Evolutionary conservation across 768 basidiomycete genomes (phyloP).

Genomic region (Pleurotus citrinopileatus): DNA sequence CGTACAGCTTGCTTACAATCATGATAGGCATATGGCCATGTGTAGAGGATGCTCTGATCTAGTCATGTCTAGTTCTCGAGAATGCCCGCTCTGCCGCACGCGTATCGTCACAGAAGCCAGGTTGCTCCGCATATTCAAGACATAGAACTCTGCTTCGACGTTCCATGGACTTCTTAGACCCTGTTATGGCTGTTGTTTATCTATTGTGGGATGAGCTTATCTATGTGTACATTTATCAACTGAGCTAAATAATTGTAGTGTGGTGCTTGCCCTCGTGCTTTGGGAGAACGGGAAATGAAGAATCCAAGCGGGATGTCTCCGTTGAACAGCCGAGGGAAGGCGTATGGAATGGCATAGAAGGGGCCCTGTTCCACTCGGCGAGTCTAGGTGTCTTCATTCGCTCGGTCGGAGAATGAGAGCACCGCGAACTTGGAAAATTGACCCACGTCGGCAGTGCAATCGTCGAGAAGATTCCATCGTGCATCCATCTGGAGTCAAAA

Average conservation of each 20-base stretch:
- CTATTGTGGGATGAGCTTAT: too few relatives aligned
- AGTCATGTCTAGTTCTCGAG: constrained; percentile 73
- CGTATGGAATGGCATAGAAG: too few relatives aligned
- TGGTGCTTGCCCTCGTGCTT: too few relatives aligned
- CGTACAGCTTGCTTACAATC: neutral
- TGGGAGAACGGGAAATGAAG: too few relatives aligned
- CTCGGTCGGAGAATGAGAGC: neutral
- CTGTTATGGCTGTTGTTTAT: neutral
- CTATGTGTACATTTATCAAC: too few relatives aligned
- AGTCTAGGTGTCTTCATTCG: too few relatives aligned
- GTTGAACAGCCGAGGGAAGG: too few relatives aligned
- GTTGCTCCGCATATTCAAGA: constrained; percentile 72
- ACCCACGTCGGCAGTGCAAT: neutral
- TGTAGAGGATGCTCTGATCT: constrained; percentile 77
- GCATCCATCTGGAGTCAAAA: too few relatives aligned
- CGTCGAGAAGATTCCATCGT: neutral
- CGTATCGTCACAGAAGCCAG: constrained; percentile 82
- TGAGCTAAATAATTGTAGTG: too few relatives aligned
- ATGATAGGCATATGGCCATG: constrained; percentile 71
- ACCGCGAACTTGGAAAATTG: neutral
- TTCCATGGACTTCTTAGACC: neutral
- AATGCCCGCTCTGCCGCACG: constrained; percentile 90
- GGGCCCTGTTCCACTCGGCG: too few relatives aligned
- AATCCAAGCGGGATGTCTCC: too few relatives aligned
- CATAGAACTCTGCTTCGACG: constrained; percentile 24